Conservation (phyloP, 148 eudicot genomes). For the Rhododendron griersonianum region DNA sequence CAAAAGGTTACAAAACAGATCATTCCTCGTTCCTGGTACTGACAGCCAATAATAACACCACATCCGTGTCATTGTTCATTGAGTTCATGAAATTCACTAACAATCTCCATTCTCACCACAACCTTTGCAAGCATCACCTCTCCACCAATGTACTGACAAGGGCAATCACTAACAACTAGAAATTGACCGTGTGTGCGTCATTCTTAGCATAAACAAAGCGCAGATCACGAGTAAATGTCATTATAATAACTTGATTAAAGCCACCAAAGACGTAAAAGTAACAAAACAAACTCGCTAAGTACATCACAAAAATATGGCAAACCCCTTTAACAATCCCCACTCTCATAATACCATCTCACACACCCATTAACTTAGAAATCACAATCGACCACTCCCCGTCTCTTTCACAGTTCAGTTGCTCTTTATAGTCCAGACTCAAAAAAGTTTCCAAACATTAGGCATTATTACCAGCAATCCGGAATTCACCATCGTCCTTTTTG, state of each 20-base stretch:
- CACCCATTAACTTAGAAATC: no score
- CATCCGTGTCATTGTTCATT: background rate
- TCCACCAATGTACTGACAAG: background rate
- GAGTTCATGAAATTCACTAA: background rate
- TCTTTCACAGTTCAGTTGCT: background rate
- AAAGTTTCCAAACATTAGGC: background rate
- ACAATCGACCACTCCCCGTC: no score
- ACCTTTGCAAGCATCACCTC: background rate
- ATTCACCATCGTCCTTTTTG: background rate
- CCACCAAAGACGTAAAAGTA: background rate
- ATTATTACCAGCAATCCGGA: background rate
- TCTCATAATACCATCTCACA: no score
- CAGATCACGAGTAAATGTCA: background rate
- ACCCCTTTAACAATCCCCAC: no score
- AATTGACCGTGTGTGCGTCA: background rate
- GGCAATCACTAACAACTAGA: background rate
- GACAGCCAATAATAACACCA: background rate
- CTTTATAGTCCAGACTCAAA: background rate
- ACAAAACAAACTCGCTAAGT: background rate
- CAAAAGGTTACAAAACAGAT: background rate
- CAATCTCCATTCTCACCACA: background rate
- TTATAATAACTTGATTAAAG: background rate
- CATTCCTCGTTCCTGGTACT: background rate
- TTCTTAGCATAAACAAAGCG: background rate
- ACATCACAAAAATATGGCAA: no score